phyloP scores from a whole-genome alignment of 257 asterid genomes.

The Solanum virginianum region DNA sequence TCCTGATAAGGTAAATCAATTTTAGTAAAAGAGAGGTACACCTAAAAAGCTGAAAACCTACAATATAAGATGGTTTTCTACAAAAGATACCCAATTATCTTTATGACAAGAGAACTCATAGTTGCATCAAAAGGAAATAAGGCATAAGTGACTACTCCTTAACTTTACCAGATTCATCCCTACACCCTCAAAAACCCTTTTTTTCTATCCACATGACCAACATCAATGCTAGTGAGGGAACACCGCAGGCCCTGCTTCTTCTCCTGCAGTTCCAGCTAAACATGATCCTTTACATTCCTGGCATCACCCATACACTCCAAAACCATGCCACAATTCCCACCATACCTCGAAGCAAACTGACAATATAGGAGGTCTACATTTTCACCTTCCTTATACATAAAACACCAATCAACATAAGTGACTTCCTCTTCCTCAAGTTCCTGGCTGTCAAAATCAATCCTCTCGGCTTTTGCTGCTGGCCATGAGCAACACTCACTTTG shows the following conservation, averaged over 20 bases:
- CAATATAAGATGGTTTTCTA: background rate
- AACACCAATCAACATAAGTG: background rate
- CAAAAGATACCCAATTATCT: background rate
- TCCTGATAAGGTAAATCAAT: background rate
- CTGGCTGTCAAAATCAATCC: background rate
- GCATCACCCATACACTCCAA: background rate
- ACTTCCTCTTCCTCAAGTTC: too few relatives aligned
- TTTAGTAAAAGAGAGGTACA: background rate
- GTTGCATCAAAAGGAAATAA: background rate
- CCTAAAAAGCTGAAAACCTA: background rate
- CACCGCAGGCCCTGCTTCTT: background rate
- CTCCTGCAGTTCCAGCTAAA: background rate
- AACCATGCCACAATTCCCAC: background rate
- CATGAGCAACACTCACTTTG: background rate
- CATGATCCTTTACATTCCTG: background rate
- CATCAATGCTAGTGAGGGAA: background rate
- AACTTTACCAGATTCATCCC: background rate
- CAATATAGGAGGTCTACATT: background rate
- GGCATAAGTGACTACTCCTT: background rate
- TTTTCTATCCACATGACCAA: background rate
- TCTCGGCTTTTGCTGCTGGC: background rate
- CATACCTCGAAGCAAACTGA: background rate
- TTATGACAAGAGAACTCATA: background rate
- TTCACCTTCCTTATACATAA: too few relatives aligned
- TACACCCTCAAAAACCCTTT: background rate